Conservation (phyloP, 169 alveolate species). For the Eimeria praecox region DNA sequence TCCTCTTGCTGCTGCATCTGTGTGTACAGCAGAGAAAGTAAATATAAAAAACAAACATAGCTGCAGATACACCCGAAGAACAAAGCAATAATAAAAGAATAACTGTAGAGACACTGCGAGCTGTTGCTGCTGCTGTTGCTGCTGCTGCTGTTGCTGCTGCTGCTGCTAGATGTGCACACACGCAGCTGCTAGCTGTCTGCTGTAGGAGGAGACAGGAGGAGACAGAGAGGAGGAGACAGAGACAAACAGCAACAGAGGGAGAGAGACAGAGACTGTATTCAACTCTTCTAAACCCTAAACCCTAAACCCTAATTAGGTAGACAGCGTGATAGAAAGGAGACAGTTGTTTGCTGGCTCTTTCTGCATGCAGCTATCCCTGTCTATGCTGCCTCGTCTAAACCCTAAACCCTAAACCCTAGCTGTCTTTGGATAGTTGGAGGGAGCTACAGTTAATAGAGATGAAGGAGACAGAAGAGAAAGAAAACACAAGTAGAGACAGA, state of each 20-base stretch:
- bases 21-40: no score
- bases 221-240: no score
- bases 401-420: slow-evolving; percentile 31
- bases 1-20: no score
- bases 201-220: no score
- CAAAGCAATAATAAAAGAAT: neutral
- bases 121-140: neutral
- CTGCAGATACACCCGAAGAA: neutral
- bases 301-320: neutral
- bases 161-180: neutral
- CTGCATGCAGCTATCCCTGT: neutral
- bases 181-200: neutral
- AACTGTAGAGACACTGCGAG: neutral
- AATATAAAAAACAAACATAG: no score
- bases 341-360: neutral
- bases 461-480: no score
- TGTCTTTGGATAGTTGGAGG: no score
- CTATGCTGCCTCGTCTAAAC: neutral
- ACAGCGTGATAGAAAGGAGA: no score
- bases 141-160: neutral
- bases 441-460: no score
- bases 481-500: no score
- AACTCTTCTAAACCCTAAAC: neutral
- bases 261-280: no score
- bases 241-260: no score